These are phyloP conservation scores for Fusarium subtropicale DNA, from an alignment of 2,329 filamentous ascomycete genomes.

Conservation along the genomic window DNA sequence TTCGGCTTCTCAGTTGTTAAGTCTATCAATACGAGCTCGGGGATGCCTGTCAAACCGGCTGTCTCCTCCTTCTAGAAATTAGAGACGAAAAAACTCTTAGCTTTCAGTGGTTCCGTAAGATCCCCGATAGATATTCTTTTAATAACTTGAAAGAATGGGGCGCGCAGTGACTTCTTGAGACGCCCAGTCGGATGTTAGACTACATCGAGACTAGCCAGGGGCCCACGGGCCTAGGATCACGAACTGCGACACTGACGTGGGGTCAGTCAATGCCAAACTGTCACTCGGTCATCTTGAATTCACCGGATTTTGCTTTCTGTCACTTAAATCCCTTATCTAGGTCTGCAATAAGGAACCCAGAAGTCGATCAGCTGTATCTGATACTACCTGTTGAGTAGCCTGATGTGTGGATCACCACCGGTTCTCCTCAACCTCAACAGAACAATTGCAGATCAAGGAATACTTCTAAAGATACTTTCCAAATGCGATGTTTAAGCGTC, in stretches of 20 bases:
- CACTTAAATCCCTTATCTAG: rapidly evolving
- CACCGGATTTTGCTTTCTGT: background rate
- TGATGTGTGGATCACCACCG: background rate
- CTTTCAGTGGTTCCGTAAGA: background rate
- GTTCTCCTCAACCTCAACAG: background rate
- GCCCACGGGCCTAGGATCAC: background rate
- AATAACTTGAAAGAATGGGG: background rate
- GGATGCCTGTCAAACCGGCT: background rate
- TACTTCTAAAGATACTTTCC: rapidly evolving
- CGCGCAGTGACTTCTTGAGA: background rate
- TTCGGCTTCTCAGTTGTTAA: background rate
- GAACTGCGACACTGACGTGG: background rate
- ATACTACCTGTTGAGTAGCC: too few relatives aligned
- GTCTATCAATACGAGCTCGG: slow-evolving; percentile 4
- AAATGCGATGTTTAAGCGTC: rapidly evolving
- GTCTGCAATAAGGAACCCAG: rapidly evolving
- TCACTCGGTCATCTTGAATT: background rate
- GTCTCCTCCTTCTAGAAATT: slow-evolving; percentile 5
- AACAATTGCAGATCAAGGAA: background rate
- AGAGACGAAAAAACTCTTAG: slow-evolving; percentile 3
- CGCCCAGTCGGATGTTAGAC: background rate
- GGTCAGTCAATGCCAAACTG: background rate
- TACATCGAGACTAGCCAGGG: background rate
- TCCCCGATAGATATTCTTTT: slow-evolving; percentile 1
- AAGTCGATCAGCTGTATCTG: background rate